These are phyloP conservation scores for Penicillium diatomitis DNA, from an alignment of 495 filamentous ascomycete genomes.

Conservation along the genomic window DNA sequence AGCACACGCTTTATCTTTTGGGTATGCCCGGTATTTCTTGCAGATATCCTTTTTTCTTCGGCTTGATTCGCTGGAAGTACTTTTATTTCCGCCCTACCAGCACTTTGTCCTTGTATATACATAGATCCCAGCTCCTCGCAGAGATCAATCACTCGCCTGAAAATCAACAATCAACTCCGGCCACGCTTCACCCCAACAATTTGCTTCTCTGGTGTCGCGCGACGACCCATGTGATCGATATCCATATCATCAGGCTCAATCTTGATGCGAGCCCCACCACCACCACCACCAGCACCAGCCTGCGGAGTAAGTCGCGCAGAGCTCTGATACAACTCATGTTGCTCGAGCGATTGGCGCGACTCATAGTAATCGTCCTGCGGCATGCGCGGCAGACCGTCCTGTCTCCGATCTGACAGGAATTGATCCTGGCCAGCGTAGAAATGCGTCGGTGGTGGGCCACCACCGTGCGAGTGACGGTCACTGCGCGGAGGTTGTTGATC, in stretches of 20 bases:
- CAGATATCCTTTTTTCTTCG: no score
- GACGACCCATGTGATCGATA: background rate
- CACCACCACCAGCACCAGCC: background rate
- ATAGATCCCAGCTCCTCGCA: no score
- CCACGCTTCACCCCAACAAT: background rate
- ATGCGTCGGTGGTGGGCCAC: background rate
- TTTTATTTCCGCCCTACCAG: background rate
- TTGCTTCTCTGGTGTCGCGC: background rate
- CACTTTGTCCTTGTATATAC: background rate
- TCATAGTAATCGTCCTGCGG: background rate
- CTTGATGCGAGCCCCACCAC: background rate
- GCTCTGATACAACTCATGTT: background rate
- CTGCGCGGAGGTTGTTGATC: background rate
- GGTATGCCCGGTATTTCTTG: no score
- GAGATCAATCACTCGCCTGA: no score
- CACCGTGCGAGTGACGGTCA: background rate
- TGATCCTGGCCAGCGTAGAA: background rate
- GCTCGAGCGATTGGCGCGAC: background rate
- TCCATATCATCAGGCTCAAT: background rate
- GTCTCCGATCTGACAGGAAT: background rate
- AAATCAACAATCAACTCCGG: background rate
- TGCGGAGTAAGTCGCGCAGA: background rate
- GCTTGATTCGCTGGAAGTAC: no score
- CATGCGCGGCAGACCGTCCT: background rate
- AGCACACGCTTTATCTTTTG: no score